Percentiles rank a stretch among this genome's conserved stretches.
phyloP scores from a whole-genome alignment of 1,284 basidiomycete genomes.

The Cryptococcus depauperatus region DNA sequence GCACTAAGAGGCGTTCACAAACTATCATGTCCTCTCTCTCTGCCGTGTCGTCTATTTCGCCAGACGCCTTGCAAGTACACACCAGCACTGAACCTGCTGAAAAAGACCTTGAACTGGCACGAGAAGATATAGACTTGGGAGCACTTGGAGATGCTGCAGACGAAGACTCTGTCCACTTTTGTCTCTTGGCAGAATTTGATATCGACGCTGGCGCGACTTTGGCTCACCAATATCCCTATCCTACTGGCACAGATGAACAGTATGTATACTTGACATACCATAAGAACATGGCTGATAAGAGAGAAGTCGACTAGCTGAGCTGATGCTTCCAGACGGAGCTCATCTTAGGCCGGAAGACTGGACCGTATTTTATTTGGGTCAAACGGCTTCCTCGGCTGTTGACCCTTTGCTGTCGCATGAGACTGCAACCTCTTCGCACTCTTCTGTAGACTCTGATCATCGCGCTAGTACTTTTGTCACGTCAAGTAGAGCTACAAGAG shows the following conservation, averaged over 20 bases:
- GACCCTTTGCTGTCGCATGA: conserved; percentile 60
- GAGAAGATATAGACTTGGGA: conserved; percentile 4
- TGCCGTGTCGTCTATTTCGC: no score
- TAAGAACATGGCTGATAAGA: background rate
- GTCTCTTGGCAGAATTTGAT: conserved; percentile 90
- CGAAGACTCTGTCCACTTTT: conserved; percentile 73
- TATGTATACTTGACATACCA: conserved; percentile 43
- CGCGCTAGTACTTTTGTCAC: conserved; percentile 16
- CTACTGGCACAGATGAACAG: conserved; percentile 85
- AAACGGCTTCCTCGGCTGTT: conserved; percentile 76
- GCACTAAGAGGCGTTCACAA: no score
- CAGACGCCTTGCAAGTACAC: background rate
- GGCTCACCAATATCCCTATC: conserved; percentile 87
- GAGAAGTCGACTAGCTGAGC: conserved; percentile 76
- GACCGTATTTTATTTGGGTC: conserved; percentile 97
- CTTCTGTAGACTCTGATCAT: conserved; percentile 18
- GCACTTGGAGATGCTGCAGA: conserved; percentile 1
- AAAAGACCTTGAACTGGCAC: conserved; percentile 13
- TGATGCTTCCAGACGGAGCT: conserved; percentile 97
- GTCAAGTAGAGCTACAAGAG: conserved; percentile 24
- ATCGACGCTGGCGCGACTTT: conserved; percentile 84
- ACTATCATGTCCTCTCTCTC: conserved; percentile 4
- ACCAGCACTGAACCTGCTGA: conserved; percentile 2
- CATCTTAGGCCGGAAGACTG: conserved; percentile 91
- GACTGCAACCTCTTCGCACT: conserved; percentile 7